These are phyloP conservation scores for Diophrys appendiculata DNA, from an alignment of 73 alveolate genomes.

Conservation along the genomic window DNA sequence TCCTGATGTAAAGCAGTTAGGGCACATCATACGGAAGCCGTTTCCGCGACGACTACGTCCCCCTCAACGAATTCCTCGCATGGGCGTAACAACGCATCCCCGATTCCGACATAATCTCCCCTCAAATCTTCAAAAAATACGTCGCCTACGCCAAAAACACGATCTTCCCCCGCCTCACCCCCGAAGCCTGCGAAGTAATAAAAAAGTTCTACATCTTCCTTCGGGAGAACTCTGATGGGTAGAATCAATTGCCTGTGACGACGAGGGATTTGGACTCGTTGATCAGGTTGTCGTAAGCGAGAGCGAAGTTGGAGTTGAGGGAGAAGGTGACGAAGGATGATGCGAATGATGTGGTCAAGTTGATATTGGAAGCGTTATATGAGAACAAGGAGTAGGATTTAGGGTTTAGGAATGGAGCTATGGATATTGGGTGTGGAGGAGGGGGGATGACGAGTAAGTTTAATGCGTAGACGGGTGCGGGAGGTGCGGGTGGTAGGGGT, in stretches of 20 bases:
- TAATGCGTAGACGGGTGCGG: not conserved
- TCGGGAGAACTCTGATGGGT: slow-evolving; percentile 63
- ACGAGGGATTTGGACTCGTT: slow-evolving; percentile 81
- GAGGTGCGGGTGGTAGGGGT: not conserved
- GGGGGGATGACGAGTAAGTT: too few relatives aligned
- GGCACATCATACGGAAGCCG: too few relatives aligned
- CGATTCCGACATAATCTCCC: slow-evolving; percentile 46
- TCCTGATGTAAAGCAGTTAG: too few relatives aligned
- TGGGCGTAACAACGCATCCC: slow-evolving; percentile 9
- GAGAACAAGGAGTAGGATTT: slow-evolving; percentile 25
- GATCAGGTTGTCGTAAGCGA: slow-evolving; percentile 77
- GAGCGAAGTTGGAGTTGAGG: slow-evolving; percentile 82
- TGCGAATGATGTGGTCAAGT: slow-evolving; percentile 78
- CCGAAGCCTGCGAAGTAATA: slow-evolving; percentile 78
- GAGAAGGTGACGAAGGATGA: slow-evolving; percentile 72
- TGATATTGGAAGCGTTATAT: slow-evolving; percentile 76
- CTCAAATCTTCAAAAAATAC: slow-evolving; percentile 64
- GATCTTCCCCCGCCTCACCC: slow-evolving; percentile 64
- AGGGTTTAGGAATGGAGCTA: not conserved
- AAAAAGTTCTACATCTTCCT: slow-evolving; percentile 71
- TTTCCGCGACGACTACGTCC: not conserved
- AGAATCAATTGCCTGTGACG: slow-evolving; percentile 74
- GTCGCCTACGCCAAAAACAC: slow-evolving; percentile 62
- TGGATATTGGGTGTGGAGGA: too few relatives aligned
- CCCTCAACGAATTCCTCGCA: not conserved